Conservation (phyloP, 2,329 filamentous ascomycete species). For the Didymellaceae sp. region DNA sequence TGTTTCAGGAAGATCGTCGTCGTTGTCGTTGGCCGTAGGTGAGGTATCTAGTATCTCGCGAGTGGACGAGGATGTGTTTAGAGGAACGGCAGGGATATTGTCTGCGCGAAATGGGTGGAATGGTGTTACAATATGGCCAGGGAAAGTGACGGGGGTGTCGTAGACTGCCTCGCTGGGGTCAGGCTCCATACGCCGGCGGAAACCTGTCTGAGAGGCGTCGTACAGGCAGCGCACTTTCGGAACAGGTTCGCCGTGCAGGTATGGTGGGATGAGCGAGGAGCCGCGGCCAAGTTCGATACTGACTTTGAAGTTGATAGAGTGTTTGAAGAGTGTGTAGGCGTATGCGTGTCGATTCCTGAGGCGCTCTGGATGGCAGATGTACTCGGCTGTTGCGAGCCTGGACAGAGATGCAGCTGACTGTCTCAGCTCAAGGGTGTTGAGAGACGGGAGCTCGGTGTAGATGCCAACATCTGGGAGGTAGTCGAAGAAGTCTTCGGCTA, state of each 20-base stretch:
- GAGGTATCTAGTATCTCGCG: not conserved
- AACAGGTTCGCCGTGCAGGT: constrained; percentile 36
- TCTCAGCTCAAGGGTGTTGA: constrained; percentile 37
- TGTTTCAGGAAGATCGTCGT: constrained; percentile 27
- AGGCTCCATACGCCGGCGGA: constrained; percentile 27
- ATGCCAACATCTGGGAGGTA: constrained; percentile 31
- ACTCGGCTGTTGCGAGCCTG: constrained; percentile 16
- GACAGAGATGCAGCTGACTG: constrained; percentile 28
- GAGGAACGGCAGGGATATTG: not conserved
- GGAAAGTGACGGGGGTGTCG: not conserved
- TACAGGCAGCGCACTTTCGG: constrained; percentile 38
- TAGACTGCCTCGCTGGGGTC: not conserved
- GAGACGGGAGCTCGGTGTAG: constrained; percentile 35
- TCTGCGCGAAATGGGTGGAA: not conserved
- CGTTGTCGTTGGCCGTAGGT: too few species aligned
- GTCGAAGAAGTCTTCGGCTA: constrained; percentile 37
- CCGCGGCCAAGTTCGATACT: constrained; percentile 34
- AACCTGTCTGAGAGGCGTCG: constrained; percentile 55
- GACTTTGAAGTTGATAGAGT: constrained; percentile 37
- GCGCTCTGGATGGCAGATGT: constrained; percentile 34
- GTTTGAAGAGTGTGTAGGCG: constrained; percentile 34
- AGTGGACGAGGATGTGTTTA: not conserved
- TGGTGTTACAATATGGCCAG: not conserved
- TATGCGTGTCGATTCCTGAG: constrained; percentile 36
- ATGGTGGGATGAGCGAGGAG: constrained; percentile 38